Conservation (phyloP, 1,284 basidiomycete species). For the Psilocybe mexicana region DNA sequence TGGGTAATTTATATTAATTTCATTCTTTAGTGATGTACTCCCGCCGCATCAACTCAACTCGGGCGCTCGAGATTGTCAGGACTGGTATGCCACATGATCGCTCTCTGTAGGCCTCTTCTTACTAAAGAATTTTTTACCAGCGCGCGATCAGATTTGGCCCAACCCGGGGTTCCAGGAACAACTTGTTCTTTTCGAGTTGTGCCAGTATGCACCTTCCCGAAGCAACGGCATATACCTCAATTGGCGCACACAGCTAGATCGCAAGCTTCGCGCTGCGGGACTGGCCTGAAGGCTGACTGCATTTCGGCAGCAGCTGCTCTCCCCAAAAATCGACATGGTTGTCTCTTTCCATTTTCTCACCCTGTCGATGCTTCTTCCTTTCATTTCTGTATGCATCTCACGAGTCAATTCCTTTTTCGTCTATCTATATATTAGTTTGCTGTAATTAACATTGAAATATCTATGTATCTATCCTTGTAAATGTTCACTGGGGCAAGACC, state of each 20-base stretch:
- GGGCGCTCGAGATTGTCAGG: conserved; percentile 64
- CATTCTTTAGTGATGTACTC: conserved; percentile 68
- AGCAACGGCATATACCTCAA: conserved; percentile 66
- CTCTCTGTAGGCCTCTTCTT: background rate
- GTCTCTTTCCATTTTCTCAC: too few relatives aligned
- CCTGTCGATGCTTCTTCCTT: too few relatives aligned
- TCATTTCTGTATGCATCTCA: too few relatives aligned
- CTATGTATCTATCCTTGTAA: too few relatives aligned
- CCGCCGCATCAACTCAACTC: conserved; percentile 53
- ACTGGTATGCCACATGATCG: conserved; percentile 43
- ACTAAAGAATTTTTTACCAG: conserved; percentile 33
- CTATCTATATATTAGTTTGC: too few relatives aligned
- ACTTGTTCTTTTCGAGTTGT: conserved; percentile 74
- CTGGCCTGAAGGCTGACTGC: conserved; percentile 18
- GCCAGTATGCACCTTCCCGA: conserved; percentile 63
- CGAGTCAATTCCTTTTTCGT: too few relatives aligned
- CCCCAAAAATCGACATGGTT: background rate
- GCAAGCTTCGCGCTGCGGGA: conserved; percentile 40
- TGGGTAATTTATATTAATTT: background rate
- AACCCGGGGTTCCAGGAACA: conserved; percentile 79
- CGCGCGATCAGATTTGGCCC: conserved; percentile 77
- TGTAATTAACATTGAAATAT: too few relatives aligned
- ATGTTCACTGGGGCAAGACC: background rate
- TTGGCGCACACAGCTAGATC: conserved; percentile 55
- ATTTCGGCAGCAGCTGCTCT: background rate